A percentile compares a stretch with the other conserved stretches of the same genome.
Conservation (phyloP, 2,329 filamentous ascomycete genomes). For the Neoscytalidium dimidiatum region DNA sequence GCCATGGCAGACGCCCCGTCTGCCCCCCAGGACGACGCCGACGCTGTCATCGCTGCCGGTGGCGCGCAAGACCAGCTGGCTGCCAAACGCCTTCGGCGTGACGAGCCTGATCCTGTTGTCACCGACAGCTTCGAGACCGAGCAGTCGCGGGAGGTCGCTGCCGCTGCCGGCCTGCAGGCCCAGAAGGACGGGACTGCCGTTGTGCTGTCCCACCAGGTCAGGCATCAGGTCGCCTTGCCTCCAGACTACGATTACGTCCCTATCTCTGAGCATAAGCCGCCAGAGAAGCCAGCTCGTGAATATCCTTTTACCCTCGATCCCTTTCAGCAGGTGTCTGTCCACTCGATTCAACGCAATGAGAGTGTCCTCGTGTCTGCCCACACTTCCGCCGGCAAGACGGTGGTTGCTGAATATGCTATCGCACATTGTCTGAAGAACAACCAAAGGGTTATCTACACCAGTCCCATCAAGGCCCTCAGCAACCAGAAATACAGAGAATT, state of each 20-base stretch:
- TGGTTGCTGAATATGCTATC: constrained; percentile 97
- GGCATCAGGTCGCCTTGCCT: constrained; percentile 94
- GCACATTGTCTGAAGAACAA: constrained; percentile 96
- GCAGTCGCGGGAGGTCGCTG: constrained; percentile 85
- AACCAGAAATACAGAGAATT: constrained; percentile 99
- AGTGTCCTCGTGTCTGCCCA: constrained; percentile 96
- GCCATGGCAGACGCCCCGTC: constrained; percentile 48
- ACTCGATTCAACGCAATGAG: constrained; percentile 93
- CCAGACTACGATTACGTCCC: constrained; percentile 93
- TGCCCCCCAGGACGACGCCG: constrained; percentile 29
- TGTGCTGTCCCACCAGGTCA: constrained; percentile 92
- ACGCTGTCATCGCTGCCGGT: constrained; percentile 43
- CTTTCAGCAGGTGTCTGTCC: constrained; percentile 92
- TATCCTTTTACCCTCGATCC: constrained; percentile 94
- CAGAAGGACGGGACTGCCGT: constrained; percentile 69
- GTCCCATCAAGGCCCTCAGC: constrained; percentile 96
- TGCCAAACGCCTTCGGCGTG: constrained; percentile 64
- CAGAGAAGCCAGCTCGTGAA: constrained; percentile 77
- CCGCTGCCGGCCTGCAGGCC: constrained; percentile 68
- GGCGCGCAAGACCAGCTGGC: constrained; percentile 41
- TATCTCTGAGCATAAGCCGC: constrained; percentile 92
- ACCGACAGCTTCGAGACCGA: constrained; percentile 95
- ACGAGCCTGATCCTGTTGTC: constrained; percentile 76
- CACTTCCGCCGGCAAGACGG: constrained; percentile 96
- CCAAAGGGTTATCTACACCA: constrained; percentile 98